Evolutionary conservation across 441 rosid genomes (phyloP).

Genomic region (Erodium trifolium): DNA sequence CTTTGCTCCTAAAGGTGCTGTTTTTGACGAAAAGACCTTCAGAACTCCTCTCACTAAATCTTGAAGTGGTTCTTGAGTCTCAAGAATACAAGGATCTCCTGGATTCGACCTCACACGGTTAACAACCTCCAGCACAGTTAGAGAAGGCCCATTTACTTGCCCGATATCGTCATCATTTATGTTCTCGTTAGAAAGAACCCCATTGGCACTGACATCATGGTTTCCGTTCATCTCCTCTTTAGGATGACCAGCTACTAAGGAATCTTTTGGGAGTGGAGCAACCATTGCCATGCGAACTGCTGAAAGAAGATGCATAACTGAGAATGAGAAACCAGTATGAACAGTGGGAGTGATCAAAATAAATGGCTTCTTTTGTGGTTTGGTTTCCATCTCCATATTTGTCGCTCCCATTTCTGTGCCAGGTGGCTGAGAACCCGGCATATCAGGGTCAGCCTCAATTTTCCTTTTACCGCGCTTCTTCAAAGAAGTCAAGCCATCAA

Average conservation of each 20-base stretch:
- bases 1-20: constrained; percentile 97
- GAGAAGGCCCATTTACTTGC: constrained; percentile 48
- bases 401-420: constrained; percentile 34
- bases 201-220: constrained; percentile 40
- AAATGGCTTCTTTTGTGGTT: constrained; percentile 79
- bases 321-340: constrained; percentile 90
- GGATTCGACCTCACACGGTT: constrained; percentile 80
- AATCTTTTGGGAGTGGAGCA: constrained; percentile 53
- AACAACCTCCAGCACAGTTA: constrained; percentile 85
- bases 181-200: constrained; percentile 38
- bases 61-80: constrained; percentile 91
- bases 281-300: constrained; percentile 90
- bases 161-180: constrained; percentile 32
- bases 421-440: constrained; percentile 48
- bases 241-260: constrained; percentile 48
- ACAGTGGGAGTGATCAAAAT: constrained; percentile 87
- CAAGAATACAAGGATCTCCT: constrained; percentile 88
- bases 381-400: constrained; percentile 62
- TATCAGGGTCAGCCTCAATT: constrained; percentile 49
- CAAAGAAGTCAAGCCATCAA: constrained; percentile 36
- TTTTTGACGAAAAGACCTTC: constrained; percentile 75
- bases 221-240: constrained; percentile 41
- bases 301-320: constrained; percentile 89
- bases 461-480: constrained; percentile 73
- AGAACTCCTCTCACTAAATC: constrained; percentile 94